Evolutionary conservation across 192 early-diverging fungal species (phyloP).

Genomic region (Coemansia sp.): DNA sequence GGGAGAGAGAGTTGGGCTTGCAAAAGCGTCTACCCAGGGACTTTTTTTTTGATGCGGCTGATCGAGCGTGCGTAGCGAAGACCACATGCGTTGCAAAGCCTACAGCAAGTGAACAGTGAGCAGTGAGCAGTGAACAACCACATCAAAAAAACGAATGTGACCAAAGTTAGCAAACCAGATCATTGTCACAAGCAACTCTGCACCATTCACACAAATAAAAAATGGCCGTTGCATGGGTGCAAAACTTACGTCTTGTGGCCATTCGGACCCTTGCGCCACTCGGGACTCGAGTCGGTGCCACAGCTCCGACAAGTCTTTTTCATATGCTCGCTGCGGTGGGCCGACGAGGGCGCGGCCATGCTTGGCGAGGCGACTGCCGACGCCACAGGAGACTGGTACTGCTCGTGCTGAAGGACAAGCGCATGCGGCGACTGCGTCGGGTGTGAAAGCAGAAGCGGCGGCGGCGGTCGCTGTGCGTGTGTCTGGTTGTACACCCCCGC

Average conservation of each 20-base stretch:
- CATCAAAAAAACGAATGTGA: neutral
- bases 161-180: neutral
- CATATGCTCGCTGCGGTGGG: slow-evolving; percentile 20
- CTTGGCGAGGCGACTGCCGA: slow-evolving; percentile 33
- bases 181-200: neutral
- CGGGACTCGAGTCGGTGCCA: slow-evolving; percentile 53
- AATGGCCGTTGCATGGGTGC: neutral
- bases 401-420: slow-evolving; percentile 22
- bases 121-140: neutral
- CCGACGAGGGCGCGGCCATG: slow-evolving; percentile 15
- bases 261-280: slow-evolving; percentile 55
- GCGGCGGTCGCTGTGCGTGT: slow-evolving; percentile 12
- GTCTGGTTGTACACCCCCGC: slow-evolving; percentile 2
- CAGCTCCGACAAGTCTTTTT: slow-evolving; percentile 53
- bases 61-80: slow-evolving; percentile 52
- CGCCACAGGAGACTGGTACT: slow-evolving; percentile 37
- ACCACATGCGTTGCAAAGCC: slow-evolving; percentile 55
- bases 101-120: slow-evolving; percentile 8
- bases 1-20: neutral
- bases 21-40: slow-evolving; percentile 7
- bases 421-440: slow-evolving; percentile 19
- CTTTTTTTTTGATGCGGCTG: slow-evolving; percentile 42
- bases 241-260: slow-evolving; percentile 56
- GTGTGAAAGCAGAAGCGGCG: slow-evolving; percentile 14
- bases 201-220: neutral